Conservation (phyloP, 345 rosid genomes). For the Gossypium stocksii region DNA sequence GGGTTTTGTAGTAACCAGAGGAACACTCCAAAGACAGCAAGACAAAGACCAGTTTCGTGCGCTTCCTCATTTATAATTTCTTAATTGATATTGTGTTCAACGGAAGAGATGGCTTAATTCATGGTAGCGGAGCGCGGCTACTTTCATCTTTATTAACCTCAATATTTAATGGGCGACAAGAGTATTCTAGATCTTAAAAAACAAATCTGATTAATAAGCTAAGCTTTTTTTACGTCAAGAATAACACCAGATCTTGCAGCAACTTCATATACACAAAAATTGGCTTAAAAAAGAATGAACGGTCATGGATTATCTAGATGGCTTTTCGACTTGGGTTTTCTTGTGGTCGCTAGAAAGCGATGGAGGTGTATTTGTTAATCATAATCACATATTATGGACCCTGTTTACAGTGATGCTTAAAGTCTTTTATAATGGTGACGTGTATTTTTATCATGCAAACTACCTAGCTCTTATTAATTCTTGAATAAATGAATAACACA, state of each 20-base stretch:
- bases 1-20: conserved; percentile 22
- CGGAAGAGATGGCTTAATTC: conserved; percentile 24
- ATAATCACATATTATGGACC: not conserved
- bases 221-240: not conserved
- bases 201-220: not conserved
- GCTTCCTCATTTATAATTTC: not conserved
- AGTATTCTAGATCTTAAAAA: not conserved
- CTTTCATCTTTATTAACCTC: not conserved
- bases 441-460: not conserved
- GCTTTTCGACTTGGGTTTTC: conserved; percentile 1
- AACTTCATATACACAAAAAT: not conserved
- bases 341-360: conserved; percentile 10
- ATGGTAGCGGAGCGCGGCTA: not conserved
- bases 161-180: not conserved
- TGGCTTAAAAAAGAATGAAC: not conserved
- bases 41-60: conserved; percentile 32
- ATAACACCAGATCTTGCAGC: not conserved
- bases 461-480: not conserved
- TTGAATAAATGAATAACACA: not conserved
- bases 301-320: not conserved
- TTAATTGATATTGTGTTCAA: not conserved
- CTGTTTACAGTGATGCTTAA: not conserved
- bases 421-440: conserved; percentile 3
- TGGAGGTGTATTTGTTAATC: not conserved
- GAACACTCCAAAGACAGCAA: conserved; percentile 38